These are phyloP conservation scores for Wickerhamiella domercqiae DNA, from an alignment of 805 yeast genomes.

Conservation along the genomic window DNA sequence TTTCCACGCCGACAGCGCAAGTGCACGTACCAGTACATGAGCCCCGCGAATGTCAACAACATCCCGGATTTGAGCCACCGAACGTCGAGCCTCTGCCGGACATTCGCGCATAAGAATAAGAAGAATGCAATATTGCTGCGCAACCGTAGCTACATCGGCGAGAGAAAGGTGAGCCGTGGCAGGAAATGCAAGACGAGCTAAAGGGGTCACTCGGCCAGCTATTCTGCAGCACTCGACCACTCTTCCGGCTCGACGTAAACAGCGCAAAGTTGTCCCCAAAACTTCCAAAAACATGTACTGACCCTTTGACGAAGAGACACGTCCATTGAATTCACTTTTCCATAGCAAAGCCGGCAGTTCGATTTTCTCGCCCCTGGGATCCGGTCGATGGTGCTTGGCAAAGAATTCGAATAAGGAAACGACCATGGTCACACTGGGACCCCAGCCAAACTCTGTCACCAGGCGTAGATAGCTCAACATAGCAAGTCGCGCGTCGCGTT, in stretches of 20 bases:
- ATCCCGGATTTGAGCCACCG: slow-evolving; percentile 14
- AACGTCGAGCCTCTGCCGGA: slow-evolving; percentile 6
- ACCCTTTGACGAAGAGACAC: slow-evolving; percentile 3
- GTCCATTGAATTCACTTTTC: slow-evolving; percentile 13
- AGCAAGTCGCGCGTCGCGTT: neutral
- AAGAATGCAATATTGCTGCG: slow-evolving; percentile 16
- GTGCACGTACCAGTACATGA: slow-evolving; percentile 14
- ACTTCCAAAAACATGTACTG: slow-evolving; percentile 15
- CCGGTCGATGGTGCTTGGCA: slow-evolving; percentile 15
- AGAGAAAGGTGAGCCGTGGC: slow-evolving; percentile 8
- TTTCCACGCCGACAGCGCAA: slow-evolving; percentile 17
- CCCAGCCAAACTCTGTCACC: slow-evolving; percentile 15
- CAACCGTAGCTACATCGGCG: slow-evolving; percentile 12
- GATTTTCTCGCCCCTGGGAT: slow-evolving; percentile 14
- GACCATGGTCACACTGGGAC: slow-evolving; percentile 8
- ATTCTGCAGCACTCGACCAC: slow-evolving; percentile 5
- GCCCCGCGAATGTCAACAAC: slow-evolving; percentile 10
- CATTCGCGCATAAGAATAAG: slow-evolving; percentile 12
- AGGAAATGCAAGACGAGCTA: slow-evolving; percentile 12
- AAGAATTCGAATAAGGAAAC: slow-evolving; percentile 11
- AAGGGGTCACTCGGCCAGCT: slow-evolving; percentile 16
- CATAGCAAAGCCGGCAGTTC: slow-evolving; percentile 13
- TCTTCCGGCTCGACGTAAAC: neutral
- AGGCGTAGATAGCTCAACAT: slow-evolving; percentile 8
- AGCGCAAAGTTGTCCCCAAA: slow-evolving; percentile 13